phyloP scores from a whole-genome alignment of 1,284 basidiomycete genomes.

The Xerocomus amazonicus region DNA sequence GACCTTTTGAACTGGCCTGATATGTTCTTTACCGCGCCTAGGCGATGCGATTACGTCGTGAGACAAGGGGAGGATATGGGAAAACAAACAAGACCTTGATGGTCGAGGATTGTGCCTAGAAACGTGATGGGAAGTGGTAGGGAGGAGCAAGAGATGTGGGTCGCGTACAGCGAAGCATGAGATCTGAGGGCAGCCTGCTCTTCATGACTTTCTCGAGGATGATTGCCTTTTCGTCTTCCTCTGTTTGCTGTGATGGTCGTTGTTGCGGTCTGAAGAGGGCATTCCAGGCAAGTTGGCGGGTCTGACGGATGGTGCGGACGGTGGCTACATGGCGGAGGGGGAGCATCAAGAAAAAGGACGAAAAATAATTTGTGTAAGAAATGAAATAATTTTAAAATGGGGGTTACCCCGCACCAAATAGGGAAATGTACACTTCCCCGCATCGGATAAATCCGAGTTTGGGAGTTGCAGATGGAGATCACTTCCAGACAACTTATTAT shows the following conservation, averaged over 20 bases:
- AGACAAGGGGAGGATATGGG: slow-evolving; percentile 11
- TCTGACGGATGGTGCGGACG: not conserved
- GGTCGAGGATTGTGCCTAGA: slow-evolving; percentile 83
- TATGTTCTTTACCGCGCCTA: slow-evolving; percentile 84
- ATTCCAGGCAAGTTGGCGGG: slow-evolving; percentile 28
- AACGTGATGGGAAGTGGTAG: slow-evolving; percentile 6
- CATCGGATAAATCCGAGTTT: slow-evolving; percentile 27
- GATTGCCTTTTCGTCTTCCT: slow-evolving; percentile 69
- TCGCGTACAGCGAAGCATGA: slow-evolving; percentile 76
- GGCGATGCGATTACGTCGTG: slow-evolving; percentile 31
- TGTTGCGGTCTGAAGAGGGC: slow-evolving; percentile 14
- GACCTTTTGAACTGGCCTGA: slow-evolving; percentile 89
- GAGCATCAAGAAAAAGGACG: slow-evolving; percentile 19
- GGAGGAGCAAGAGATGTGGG: slow-evolving; percentile 6
- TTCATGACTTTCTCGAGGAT: slow-evolving; percentile 80
- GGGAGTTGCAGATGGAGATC: slow-evolving; percentile 29
- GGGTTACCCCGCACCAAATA: slow-evolving; percentile 17
- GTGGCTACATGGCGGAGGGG: slow-evolving; percentile 25
- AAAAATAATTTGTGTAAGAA: slow-evolving; percentile 14
- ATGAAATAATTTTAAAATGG: slow-evolving; percentile 6
- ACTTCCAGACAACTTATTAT: slow-evolving; percentile 14
- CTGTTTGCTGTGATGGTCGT: slow-evolving; percentile 36
- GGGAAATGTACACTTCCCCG: slow-evolving; percentile 16
- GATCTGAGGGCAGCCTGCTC: slow-evolving; percentile 73
- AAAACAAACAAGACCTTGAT: slow-evolving; percentile 52